phyloP scores from a whole-genome alignment of 2,329 filamentous ascomycete species.

The Teratosphaeria gauchensis region DNA sequence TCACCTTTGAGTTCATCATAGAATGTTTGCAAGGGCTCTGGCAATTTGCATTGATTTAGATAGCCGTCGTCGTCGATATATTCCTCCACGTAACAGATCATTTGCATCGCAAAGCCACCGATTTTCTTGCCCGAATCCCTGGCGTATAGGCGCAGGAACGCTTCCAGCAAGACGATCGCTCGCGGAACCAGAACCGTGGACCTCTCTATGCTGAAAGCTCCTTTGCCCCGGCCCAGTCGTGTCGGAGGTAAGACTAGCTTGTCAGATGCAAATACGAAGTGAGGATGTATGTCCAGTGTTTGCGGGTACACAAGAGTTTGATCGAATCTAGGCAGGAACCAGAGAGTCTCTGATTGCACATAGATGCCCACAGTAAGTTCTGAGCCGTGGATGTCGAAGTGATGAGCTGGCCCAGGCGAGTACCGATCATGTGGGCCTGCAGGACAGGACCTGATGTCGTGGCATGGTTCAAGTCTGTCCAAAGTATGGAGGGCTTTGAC shows the following conservation, averaged over 20 bases:
- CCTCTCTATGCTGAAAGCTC: neutral
- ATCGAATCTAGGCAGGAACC: neutral
- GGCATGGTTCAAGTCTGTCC: neutral
- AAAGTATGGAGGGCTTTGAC: neutral
- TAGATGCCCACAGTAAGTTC: neutral
- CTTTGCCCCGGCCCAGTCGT: neutral
- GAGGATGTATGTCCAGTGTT: neutral
- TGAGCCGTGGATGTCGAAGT: neutral
- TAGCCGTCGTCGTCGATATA: neutral
- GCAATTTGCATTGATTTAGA: neutral
- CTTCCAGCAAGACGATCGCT: neutral
- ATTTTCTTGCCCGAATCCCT: neutral
- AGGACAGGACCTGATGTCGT: neutral
- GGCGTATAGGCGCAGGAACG: neutral
- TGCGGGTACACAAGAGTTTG: neutral
- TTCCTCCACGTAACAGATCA: neutral
- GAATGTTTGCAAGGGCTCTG: neutral
- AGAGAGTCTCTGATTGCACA: neutral
- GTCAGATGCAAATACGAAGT: neutral
- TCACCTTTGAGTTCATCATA: neutral
- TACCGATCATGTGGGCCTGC: neutral
- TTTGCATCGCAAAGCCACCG: neutral
- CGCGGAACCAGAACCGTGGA: neutral
- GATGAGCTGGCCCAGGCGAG: neutral
- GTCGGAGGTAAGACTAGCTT: neutral